Conservation (phyloP, 2,329 filamentous ascomycete genomes). For the Fusarium proliferatum region DNA sequence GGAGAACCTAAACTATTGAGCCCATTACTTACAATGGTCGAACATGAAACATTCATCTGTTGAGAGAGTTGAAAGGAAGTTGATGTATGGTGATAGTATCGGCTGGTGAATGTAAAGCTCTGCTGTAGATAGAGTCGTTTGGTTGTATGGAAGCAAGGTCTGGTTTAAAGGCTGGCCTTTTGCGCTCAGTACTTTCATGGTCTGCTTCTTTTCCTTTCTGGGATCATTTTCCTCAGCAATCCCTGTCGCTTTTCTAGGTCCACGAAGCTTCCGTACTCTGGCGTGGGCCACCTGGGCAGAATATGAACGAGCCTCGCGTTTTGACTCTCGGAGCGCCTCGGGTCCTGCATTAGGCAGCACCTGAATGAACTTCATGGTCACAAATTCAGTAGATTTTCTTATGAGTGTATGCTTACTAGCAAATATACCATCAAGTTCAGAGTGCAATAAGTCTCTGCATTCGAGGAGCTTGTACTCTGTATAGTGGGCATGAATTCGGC, state of each 20-base stretch:
- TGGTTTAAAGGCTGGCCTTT: accelerated
- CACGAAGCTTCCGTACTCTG: neutral
- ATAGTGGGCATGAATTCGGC: neutral
- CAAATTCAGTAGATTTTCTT: neutral
- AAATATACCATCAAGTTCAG: too few species aligned
- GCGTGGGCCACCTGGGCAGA: neutral
- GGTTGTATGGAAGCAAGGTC: neutral
- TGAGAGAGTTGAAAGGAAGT: neutral
- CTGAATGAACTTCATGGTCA: neutral
- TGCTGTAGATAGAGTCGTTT: too few species aligned
- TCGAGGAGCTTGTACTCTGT: too few species aligned
- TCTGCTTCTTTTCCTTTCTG: too few species aligned
- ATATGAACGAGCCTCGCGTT: neutral
- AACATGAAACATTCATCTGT: neutral
- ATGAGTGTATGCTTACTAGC: too few species aligned
- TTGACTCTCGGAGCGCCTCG: neutral
- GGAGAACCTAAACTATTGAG: accelerated
- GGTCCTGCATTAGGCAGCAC: neutral
- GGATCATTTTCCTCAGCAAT: too few species aligned
- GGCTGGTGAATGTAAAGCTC: neutral
- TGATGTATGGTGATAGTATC: neutral
- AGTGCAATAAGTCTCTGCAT: too few species aligned
- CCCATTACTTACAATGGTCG: neutral
- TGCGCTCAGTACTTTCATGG: too few species aligned
- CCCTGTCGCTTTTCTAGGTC: neutral